Conservation (phyloP, 306 rosid species). For the Senna siamea region DNA sequence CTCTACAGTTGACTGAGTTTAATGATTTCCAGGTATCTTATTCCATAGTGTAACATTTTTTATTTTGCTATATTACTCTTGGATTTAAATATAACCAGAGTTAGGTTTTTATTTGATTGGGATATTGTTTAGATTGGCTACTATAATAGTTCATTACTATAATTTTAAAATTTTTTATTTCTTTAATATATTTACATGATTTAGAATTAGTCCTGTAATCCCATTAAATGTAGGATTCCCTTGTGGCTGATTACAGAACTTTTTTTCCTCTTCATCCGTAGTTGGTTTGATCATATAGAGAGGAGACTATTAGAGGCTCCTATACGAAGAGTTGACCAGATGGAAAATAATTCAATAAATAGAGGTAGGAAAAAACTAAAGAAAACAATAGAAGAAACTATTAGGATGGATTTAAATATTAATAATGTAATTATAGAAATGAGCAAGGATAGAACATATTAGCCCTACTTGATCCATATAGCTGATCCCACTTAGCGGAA, state of each 20-base stretch:
- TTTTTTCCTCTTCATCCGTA: too few species aligned
- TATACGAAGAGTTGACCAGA: too few species aligned
- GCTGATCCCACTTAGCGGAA: too few species aligned
- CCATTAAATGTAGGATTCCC: neutral
- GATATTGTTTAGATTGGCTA: constrained; percentile 1
- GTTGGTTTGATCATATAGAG: too few species aligned
- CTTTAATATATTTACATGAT: constrained; percentile 9
- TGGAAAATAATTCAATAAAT: too few species aligned
- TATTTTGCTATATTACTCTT: neutral
- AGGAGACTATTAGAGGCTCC: too few species aligned
- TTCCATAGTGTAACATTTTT: neutral
- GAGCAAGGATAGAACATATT: too few species aligned
- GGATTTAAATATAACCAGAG: neutral
- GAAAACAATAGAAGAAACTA: too few species aligned
- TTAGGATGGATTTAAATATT: too few species aligned
- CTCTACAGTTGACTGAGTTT: neutral
- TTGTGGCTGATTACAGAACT: neutral
- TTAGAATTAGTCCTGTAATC: neutral
- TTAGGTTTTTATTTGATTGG: neutral
- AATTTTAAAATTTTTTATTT: neutral
- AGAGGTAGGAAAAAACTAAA: too few species aligned
- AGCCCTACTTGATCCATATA: too few species aligned
- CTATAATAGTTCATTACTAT: neutral
- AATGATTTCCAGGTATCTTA: neutral
- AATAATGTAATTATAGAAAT: too few species aligned